Base-by-base conservation (phyloP, 495 filamentous ascomycete species). In the Halenospora varia region DNA sequence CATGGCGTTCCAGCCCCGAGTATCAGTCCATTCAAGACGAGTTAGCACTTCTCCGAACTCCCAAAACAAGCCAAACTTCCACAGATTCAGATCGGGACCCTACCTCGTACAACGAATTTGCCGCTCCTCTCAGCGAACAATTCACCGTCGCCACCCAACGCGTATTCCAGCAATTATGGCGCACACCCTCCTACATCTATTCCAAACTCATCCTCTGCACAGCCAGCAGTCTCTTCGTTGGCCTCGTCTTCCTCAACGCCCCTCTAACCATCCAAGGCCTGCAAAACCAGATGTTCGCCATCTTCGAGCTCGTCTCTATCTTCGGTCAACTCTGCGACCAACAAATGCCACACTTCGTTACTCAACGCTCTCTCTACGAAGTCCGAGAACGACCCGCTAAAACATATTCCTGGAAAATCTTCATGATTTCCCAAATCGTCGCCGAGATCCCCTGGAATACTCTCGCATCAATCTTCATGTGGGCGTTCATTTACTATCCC, bases 351-450 rank as follows among this genome's bases (percentile, higher is more conserved):
- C 78, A 88, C 62, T 90, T 94, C 64, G 81, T 88, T 50, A 2
- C 10, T 2, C 88, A 92, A 65, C 84, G 91, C 46, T 74, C 81
- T 0, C 73, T 95, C 0, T 96, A 90, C 68, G 91, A 95, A 67
- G 85, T 83, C 11, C 88, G 90, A 18, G 91, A 96, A 69, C 84
- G 89, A 2, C 89, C 87, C 0, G 88, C 87, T 48, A 92, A 91
- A 68, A 83, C 86, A 2, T 96, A 93, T 68, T 77, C 82, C 23
- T 93, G 90, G 83, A 76, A 84, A 65, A 83, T 86, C 23, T 93
- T 95, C 66, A 87, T 93, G 79, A 70, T 89, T 48, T 87, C 84
- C 19, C 84, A 88, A 70, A 86, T 90, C 57, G 72, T 88, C 10
- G 83, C 84, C 48, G 88, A 92, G 69, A 66, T 90, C 1, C 85